Conservation (phyloP, 805 yeast species). For the Metschnikowia continentalis region DNA sequence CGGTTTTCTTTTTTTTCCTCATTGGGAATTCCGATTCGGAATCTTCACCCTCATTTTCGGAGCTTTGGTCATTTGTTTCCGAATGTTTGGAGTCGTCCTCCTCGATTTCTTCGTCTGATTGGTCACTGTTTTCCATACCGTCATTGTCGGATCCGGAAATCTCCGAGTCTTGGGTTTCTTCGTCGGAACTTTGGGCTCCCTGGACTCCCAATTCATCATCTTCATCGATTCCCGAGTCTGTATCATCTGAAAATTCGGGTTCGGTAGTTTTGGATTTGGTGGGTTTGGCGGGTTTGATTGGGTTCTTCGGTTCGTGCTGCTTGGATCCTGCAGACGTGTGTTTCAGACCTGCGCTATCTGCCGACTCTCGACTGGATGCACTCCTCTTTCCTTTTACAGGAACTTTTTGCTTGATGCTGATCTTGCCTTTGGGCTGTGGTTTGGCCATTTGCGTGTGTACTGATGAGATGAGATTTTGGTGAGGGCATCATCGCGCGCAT, state of each 20-base stretch:
- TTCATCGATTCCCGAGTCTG: conserved; percentile 21
- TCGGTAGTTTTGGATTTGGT: background rate
- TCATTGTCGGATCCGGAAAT: background rate
- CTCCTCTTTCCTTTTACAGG: background rate
- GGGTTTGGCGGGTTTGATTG: background rate
- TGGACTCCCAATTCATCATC: conserved; percentile 26
- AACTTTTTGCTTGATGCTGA: background rate
- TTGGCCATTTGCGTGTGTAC: background rate
- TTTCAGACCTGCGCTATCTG: too few species aligned
- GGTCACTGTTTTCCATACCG: background rate
- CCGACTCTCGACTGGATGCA: too few species aligned
- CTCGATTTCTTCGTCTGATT: background rate
- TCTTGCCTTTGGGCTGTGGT: background rate
- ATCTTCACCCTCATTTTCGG: conserved; percentile 9
- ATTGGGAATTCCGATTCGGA: conserved; percentile 33
- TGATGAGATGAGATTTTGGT: background rate
- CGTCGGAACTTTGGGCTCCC: conserved; percentile 13
- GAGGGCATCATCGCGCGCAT: conserved; percentile 1
- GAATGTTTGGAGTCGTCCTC: conserved; percentile 4
- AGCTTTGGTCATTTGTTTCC: conserved; percentile 20
- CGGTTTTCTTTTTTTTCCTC: conserved; percentile 52
- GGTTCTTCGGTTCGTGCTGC: too few species aligned
- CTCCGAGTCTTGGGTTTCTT: conserved; percentile 6
- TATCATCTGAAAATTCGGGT: conserved; percentile 4
- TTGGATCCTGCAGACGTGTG: too few species aligned